Evolutionary conservation across 2,329 filamentous ascomycete species (phyloP), one percentile per base, ranked within the genome.

Genomic region (Fragosphaeria purpurea): DNA sequence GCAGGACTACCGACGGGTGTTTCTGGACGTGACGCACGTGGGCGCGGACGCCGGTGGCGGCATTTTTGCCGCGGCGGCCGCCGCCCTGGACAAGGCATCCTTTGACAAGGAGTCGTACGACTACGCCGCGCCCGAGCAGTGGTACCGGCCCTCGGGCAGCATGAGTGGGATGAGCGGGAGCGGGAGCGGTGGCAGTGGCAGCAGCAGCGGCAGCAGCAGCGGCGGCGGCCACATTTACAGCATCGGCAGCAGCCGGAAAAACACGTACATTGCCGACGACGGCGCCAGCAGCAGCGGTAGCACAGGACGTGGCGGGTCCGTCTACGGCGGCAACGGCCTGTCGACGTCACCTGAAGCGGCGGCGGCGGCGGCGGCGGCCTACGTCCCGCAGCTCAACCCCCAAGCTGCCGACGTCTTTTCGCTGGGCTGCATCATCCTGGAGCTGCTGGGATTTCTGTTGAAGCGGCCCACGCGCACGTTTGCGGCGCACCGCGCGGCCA

Each of bases 401-500:
- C 76, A 79, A 55, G 75, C 77, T 53, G 79, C 82, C 43, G 86
- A 89, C 61, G 70, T 89, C 22, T 90, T 85, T 65, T 86, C 83
- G 4, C 70, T 88, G 1, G 85, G 80, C 8, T 86, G 84, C 62
- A 74, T 88, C 47, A 85, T 85, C 53, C 70, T 88, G 12, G 85
- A 90, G 56, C 74, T 89, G 34, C 61, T 88, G 22, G 81, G 80
- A 30, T 81, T 86, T 59, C 69, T 86, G 51, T 65, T 88, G 53
- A 86, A 86, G 62, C 81, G 82, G 57, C 79, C 81, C 48, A 73
- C 78, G 1, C 75, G 77, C 46, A 76, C 82, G 32, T 88, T 88
- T 60, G 71, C 79, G 37, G 73, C 79, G 31, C 81, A 86, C 61
- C 80, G 86, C 6, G 75, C 79, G 1, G 75, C 78, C 4, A 83